These are phyloP conservation scores for Mycosarcoma maydis DNA, from an alignment of 1,284 basidiomycete species.

Conservation along the genomic window DNA sequence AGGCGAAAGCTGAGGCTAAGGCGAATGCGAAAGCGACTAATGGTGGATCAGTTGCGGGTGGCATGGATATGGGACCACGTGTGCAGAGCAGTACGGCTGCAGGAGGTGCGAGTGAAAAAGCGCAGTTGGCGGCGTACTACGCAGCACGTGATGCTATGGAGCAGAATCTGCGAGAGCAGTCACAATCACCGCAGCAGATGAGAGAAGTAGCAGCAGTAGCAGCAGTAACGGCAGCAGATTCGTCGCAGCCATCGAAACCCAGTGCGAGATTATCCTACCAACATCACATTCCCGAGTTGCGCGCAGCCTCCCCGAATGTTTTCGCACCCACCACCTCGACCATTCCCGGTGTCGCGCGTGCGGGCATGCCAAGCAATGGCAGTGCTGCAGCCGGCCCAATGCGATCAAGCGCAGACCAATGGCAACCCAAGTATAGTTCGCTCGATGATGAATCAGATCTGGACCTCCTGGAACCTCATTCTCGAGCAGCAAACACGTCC, in stretches of 20 bases:
- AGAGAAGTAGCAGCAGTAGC: neutral
- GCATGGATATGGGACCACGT: no score
- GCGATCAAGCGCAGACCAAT: slow-evolving; percentile 6
- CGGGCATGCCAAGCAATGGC: no score
- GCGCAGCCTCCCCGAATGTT: no score
- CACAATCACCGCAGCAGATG: neutral
- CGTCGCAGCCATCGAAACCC: no score
- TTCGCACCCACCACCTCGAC: no score
- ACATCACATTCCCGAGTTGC: no score
- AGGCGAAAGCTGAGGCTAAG: slow-evolving; percentile 31
- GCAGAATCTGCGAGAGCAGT: slow-evolving; percentile 4
- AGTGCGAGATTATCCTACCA: no score
- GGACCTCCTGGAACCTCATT: neutral
- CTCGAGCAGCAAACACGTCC: neutral
- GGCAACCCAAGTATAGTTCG: slow-evolving; percentile 28
- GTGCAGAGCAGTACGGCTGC: neutral
- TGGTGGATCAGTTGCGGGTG: neutral
- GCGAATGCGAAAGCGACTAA: slow-evolving; percentile 11
- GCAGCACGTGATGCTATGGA: slow-evolving; percentile 39
- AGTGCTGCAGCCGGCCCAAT: no score
- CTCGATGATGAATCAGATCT: slow-evolving; percentile 26
- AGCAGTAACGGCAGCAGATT: no score
- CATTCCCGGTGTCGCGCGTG: no score
- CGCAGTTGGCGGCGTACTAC: slow-evolving; percentile 46
- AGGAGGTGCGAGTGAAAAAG: slow-evolving; percentile 30